Conservation (phyloP, 257 asterid species). For the Lithospermum erythrorhizon region DNA sequence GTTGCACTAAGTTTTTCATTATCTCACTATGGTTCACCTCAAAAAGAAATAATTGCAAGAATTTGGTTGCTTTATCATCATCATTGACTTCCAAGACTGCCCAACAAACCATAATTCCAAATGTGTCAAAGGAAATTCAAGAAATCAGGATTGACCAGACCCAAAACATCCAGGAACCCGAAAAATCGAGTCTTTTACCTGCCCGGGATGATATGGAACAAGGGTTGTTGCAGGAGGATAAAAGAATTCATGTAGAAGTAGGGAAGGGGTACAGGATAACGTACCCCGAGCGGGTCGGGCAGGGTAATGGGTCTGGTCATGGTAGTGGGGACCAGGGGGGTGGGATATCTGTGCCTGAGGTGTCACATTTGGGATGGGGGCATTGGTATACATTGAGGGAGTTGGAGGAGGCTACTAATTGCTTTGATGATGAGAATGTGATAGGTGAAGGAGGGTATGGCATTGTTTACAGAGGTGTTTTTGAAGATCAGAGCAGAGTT, state of each 20-base stretch:
- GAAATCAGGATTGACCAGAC: slow-evolving; percentile 58
- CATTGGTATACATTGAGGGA: slow-evolving; percentile 58
- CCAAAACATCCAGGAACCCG: not conserved
- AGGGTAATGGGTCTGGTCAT: too few relatives aligned
- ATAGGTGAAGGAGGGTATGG: slow-evolving; percentile 93
- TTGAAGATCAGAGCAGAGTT: slow-evolving; percentile 34
- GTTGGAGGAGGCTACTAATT: slow-evolving; percentile 55
- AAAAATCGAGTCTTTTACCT: too few relatives aligned
- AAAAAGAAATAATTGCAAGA: slow-evolving; percentile 24
- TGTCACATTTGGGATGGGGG: slow-evolving; percentile 1
- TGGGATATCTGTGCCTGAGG: not conserved
- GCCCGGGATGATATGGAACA: too few relatives aligned
- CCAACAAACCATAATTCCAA: slow-evolving; percentile 42
- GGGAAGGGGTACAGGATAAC: too few relatives aligned
- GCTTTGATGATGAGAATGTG: slow-evolving; percentile 48
- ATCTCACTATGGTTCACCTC: slow-evolving; percentile 72
- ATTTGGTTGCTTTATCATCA: not conserved
- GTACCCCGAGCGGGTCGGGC: too few relatives aligned
- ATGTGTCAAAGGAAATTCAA: slow-evolving; percentile 60
- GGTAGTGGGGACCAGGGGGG: too few relatives aligned
- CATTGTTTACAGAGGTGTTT: slow-evolving; percentile 57
- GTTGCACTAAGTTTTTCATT: slow-evolving; percentile 50
- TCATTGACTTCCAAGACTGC: not conserved
- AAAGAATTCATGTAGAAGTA: too few relatives aligned
- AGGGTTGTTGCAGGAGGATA: too few relatives aligned